Evolutionary conservation across 202 grass and related monocot species (phyloP).

Genomic region (Carex arenaria): DNA sequence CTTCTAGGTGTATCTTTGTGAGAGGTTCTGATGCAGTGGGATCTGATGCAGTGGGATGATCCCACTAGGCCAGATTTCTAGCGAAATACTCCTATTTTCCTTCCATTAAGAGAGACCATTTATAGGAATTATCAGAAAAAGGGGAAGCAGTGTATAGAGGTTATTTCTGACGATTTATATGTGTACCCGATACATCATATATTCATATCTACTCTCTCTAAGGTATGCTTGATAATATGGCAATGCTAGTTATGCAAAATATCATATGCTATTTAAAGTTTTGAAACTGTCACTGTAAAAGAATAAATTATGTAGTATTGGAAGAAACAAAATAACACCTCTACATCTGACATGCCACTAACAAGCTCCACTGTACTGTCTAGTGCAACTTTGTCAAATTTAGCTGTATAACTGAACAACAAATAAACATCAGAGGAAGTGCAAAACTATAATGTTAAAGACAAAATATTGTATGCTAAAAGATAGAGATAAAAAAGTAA

Average conservation of each 20-base stretch:
- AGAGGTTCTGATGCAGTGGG: background rate
- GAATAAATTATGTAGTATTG: background rate
- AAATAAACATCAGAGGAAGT: background rate
- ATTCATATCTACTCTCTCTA: background rate
- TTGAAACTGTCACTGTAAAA: background rate
- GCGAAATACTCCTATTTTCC: background rate
- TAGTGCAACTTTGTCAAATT: slow-evolving; percentile 80
- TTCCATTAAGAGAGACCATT: background rate
- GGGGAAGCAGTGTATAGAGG: background rate
- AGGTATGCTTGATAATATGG: background rate
- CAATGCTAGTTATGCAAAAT: background rate
- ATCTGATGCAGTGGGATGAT: background rate
- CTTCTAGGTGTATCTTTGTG: background rate
- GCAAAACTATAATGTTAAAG: background rate
- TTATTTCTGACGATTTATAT: background rate
- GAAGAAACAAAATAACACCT: slow-evolving; percentile 37
- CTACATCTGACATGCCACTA: slow-evolving; percentile 50
- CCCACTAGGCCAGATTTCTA: background rate
- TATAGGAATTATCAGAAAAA: background rate
- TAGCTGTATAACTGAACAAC: slow-evolving; percentile 71
- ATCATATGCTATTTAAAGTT: background rate
- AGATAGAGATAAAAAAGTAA: background rate
- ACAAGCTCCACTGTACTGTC: slow-evolving; percentile 57
- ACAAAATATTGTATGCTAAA: background rate
- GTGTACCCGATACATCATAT: background rate